A percentile compares a stretch with the other conserved stretches of the same genome.
These are phyloP conservation scores for Prunus kanzakura DNA, from an alignment of 306 rosid species.

Conservation along the genomic window DNA sequence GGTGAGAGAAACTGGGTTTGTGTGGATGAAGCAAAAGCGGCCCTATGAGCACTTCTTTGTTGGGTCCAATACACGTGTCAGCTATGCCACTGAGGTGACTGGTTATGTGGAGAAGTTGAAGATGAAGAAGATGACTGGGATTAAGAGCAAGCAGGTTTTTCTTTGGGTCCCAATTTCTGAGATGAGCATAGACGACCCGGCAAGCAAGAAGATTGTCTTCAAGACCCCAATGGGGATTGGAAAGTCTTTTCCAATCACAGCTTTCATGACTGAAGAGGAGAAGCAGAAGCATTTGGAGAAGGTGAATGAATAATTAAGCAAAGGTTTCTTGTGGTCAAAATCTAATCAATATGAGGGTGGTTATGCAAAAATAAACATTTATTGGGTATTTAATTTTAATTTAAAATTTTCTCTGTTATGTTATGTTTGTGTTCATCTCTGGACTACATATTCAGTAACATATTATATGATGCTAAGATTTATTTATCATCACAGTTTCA, in stretches of 20 bases:
- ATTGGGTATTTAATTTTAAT: no score
- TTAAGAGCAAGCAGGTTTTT: conserved; percentile 70
- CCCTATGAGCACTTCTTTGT: conserved; percentile 71
- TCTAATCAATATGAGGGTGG: no score
- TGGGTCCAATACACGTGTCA: conserved; percentile 44
- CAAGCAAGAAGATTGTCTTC: conserved; percentile 43
- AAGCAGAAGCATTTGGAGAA: conserved; percentile 39
- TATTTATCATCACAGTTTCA: no score
- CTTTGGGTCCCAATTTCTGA: conserved; percentile 71
- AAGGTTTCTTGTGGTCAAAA: no score
- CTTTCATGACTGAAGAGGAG: conserved; percentile 64
- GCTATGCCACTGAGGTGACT: conserved; percentile 70
- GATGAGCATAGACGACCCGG: conserved; percentile 61
- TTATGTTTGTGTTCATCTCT: no score
- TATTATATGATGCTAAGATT: no score
- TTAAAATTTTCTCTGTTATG: no score
- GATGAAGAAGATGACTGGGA: conserved; percentile 85
- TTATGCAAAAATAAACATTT: no score
- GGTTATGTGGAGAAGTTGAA: conserved; percentile 60
- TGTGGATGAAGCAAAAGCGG: conserved; percentile 73
- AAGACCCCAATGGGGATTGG: conserved; percentile 77
- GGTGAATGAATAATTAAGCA: conserved; percentile 1
- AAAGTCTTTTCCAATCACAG: conserved; percentile 53
- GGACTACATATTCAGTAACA: no score
- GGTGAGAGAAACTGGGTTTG: conserved; percentile 67